phyloP scores from a whole-genome alignment of 1,139 yeast genomes.

The Meyerozyma carpophila region DNA sequence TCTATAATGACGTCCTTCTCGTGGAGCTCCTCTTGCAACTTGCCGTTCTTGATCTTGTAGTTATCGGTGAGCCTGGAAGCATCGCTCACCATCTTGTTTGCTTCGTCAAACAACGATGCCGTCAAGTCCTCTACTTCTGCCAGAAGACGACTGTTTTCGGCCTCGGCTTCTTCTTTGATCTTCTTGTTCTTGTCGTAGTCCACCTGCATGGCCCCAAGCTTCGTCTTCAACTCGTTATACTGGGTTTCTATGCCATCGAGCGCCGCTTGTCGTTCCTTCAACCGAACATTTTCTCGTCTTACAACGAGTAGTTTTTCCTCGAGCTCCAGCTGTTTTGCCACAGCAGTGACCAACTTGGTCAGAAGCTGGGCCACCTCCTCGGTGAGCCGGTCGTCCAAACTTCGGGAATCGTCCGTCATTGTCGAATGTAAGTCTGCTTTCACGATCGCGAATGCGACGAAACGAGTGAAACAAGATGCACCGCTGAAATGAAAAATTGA shows the following conservation, averaged over 20 bases:
- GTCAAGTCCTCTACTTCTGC: slow-evolving; percentile 75
- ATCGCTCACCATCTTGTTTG: slow-evolving; percentile 71
- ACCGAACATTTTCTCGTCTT: slow-evolving; percentile 25
- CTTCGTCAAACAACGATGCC: slow-evolving; percentile 72
- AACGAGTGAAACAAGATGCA: neutral
- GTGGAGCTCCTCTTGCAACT: slow-evolving; percentile 57
- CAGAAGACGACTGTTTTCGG: slow-evolving; percentile 52
- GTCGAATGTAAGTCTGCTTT: neutral
- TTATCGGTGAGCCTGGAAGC: slow-evolving; percentile 59
- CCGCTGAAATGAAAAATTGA: too few species aligned
- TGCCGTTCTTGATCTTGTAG: slow-evolving; percentile 48
- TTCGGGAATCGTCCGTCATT: neutral
- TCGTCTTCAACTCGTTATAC: slow-evolving; percentile 29
- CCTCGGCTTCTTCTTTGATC: slow-evolving; percentile 47
- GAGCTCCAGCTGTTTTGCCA: slow-evolving; percentile 51
- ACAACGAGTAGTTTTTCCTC: slow-evolving; percentile 37
- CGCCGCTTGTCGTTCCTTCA: slow-evolving; percentile 16
- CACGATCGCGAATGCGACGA: neutral
- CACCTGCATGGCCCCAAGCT: slow-evolving; percentile 23
- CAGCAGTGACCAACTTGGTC: slow-evolving; percentile 56
- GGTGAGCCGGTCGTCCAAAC: slow-evolving; percentile 37
- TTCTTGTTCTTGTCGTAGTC: slow-evolving; percentile 26
- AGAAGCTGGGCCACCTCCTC: slow-evolving; percentile 53
- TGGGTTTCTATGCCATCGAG: slow-evolving; percentile 17
- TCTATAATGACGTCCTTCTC: slow-evolving; percentile 71